phyloP scores from a whole-genome alignment of 2,329 filamentous ascomycete species.

The Talaromyces sp. region DNA sequence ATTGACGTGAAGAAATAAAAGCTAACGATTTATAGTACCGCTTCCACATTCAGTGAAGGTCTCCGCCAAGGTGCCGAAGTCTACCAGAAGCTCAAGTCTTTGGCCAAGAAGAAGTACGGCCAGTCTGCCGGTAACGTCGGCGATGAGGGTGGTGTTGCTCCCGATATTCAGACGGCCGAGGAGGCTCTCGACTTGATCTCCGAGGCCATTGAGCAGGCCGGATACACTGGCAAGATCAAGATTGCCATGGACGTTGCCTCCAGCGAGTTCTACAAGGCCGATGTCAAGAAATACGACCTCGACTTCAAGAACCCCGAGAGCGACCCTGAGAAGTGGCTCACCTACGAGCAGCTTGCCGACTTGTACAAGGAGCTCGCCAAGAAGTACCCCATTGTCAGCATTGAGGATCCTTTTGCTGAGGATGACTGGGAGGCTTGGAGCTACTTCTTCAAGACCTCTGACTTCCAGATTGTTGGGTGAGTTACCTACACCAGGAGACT shows the following conservation, averaged over 20 bases:
- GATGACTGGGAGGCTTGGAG: slow-evolving; percentile 99
- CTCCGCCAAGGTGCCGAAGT: slow-evolving; percentile 96
- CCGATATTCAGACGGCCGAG: slow-evolving; percentile 94
- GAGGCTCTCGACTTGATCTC: slow-evolving; percentile 97
- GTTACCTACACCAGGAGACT: slow-evolving; percentile 22
- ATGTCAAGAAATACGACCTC: slow-evolving; percentile 98
- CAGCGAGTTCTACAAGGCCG: slow-evolving; percentile 98
- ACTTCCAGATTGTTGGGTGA: slow-evolving; percentile 91
- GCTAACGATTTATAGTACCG: slow-evolving; percentile 54
- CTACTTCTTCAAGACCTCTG: slow-evolving; percentile 99
- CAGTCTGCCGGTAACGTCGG: slow-evolving; percentile 98
- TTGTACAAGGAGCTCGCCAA: slow-evolving; percentile 81
- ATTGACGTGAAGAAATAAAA: neutral
- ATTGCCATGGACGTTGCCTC: slow-evolving; percentile 99
- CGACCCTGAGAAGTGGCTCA: slow-evolving; percentile 96
- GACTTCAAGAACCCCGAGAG: slow-evolving; percentile 99
- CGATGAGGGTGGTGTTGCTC: slow-evolving; percentile 98
- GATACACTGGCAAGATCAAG: slow-evolving; percentile 93
- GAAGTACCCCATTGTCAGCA: slow-evolving; percentile 98
- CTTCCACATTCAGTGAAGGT: slow-evolving; percentile 89
- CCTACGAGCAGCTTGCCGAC: slow-evolving; percentile 92
- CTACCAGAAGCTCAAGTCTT: slow-evolving; percentile 94
- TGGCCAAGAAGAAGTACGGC: slow-evolving; percentile 99
- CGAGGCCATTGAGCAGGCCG: slow-evolving; percentile 88
- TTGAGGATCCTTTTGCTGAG: slow-evolving; percentile 99